phyloP scores from a whole-genome alignment of 1,284 basidiomycete species.

The Agaricales sp. region DNA sequence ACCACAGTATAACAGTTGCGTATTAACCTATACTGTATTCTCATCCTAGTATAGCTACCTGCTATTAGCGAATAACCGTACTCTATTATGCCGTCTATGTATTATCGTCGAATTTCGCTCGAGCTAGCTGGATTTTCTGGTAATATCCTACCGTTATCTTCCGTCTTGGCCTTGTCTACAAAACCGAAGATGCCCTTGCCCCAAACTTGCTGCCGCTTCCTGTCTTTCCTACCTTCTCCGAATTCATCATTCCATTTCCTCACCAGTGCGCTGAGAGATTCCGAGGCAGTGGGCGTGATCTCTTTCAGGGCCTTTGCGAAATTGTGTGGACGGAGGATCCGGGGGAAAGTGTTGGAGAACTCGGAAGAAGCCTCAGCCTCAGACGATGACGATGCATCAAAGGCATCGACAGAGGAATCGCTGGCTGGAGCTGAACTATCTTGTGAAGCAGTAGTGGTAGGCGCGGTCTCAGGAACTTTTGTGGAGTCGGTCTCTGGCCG shows the following conservation, averaged over 20 bases:
- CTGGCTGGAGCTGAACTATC: neutral
- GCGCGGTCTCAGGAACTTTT: slow-evolving; percentile 4
- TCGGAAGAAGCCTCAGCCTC: neutral
- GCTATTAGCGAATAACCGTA: neutral
- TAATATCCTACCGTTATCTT: slow-evolving; percentile 35
- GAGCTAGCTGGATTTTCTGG: slow-evolving; percentile 1
- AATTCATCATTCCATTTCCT: slow-evolving; percentile 91
- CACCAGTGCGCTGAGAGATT: slow-evolving; percentile 69
- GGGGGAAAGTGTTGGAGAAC: slow-evolving; percentile 10
- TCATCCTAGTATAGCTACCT: neutral
- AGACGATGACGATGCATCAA: slow-evolving; percentile 2
- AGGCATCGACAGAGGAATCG: neutral
- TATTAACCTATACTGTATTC: neutral
- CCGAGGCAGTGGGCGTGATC: slow-evolving; percentile 80
- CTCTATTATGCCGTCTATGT: neutral
- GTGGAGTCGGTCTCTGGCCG: slow-evolving; percentile 10
- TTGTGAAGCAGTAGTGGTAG: slow-evolving; percentile 7
- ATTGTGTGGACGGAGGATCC: slow-evolving; percentile 49
- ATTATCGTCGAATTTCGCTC: neutral
- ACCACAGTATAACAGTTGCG: neutral
- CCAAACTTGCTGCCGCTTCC: slow-evolving; percentile 57
- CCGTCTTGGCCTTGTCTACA: slow-evolving; percentile 28
- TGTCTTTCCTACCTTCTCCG: slow-evolving; percentile 64
- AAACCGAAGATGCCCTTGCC: slow-evolving; percentile 68
- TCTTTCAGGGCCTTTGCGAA: slow-evolving; percentile 78